Percentiles rank a stretch among this genome's conserved stretches.
phyloP scores from a whole-genome alignment of 805 yeast species.

The Metschnikowia baotianmanensis region DNA sequence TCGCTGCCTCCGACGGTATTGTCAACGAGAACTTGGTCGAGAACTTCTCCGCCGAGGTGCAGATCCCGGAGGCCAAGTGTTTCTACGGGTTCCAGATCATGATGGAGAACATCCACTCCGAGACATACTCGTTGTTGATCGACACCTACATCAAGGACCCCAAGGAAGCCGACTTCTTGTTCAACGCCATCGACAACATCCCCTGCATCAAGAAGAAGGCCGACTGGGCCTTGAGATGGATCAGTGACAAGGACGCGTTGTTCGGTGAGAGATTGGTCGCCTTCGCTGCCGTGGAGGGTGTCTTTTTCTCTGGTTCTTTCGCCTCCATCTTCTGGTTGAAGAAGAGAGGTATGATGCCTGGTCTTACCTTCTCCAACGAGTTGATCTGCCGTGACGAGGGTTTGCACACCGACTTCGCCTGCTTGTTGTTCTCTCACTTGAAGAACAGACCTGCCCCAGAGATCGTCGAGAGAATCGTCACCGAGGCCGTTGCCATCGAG shows the following conservation, averaged over 20 bases:
- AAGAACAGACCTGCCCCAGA: conserved; percentile 80
- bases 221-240: conserved; percentile 99
- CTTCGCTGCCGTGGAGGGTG: conserved; percentile 98
- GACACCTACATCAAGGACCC: conserved; percentile 97
- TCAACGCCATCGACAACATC: conserved; percentile 94
- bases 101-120: conserved; percentile 99
- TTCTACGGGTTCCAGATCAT: conserved; percentile 99
- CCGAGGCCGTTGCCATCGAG: conserved; percentile 94
- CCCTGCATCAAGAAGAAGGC: conserved; percentile 98
- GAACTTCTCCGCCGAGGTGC: conserved; percentile 96
- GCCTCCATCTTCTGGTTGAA: conserved; percentile 99
- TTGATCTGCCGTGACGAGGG: conserved; percentile 98
- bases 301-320: conserved; percentile 96
- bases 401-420: conserved; percentile 97
- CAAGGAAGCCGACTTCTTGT: conserved; percentile 82
- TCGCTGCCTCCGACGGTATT: conserved; percentile 98
- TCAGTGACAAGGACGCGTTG: conserved; percentile 78
- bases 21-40: conserved; percentile 97
- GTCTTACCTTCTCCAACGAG: conserved; percentile 96
- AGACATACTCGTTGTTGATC: conserved; percentile 90
- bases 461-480: conserved; percentile 80
- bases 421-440: conserved; percentile 89
- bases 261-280: conserved; percentile 97
- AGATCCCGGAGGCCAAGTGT: conserved; percentile 96
- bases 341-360: conserved; percentile 99